Base-by-base conservation (phyloP, 2,329 filamentous ascomycete species). In the Ilyonectria destructans region DNA sequence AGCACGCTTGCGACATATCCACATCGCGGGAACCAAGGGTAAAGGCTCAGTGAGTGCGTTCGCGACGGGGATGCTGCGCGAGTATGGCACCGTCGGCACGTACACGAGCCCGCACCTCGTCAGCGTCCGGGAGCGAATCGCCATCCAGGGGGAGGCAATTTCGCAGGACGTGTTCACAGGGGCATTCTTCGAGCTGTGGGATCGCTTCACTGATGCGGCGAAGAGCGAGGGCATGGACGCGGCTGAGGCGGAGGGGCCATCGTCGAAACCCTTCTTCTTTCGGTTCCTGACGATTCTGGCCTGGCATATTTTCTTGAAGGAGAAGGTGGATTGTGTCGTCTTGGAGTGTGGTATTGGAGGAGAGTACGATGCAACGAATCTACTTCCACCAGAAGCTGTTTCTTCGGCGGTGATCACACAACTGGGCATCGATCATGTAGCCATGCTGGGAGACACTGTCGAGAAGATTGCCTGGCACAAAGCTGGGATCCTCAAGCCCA, bases 321-420 rank as follows among this genome's bases (percentile, higher is more conserved):
- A 96, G 78, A 91, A 92, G 1, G 91, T 98, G 0, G 86, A 91
- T 70, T 90, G 90, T 19, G 95, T 94, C 0, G 90, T 98, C 10
- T 87, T 98, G 37, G 96, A 99, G 82, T 97, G 94, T 76, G 96
- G 96, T 1, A 97, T 98, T 70, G 96, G 96, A 17, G 96, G 95
- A 56, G 94, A 97, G 82, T 95, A 95, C 76, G 96, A 98, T 77
- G 92, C 93, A 31, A 99, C 96, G 10, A 98, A 98, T 77, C 88
- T 98, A 23, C 81, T 99, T 6, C 85, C 86, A 0, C 62, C 82
- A 0, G 84, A 87, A 12, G 86, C 88, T 13, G 92, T 95, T 1
- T 91, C 89, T 7, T 91, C 91, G 1, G 88, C 90, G 1, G 93
- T 92, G 0, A 90, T 98, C 43, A 91, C 94, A 21, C 94, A 92